Evolutionary conservation across 2,329 filamentous ascomycete species (phyloP).

Genomic region (Podosphaera fusca): DNA sequence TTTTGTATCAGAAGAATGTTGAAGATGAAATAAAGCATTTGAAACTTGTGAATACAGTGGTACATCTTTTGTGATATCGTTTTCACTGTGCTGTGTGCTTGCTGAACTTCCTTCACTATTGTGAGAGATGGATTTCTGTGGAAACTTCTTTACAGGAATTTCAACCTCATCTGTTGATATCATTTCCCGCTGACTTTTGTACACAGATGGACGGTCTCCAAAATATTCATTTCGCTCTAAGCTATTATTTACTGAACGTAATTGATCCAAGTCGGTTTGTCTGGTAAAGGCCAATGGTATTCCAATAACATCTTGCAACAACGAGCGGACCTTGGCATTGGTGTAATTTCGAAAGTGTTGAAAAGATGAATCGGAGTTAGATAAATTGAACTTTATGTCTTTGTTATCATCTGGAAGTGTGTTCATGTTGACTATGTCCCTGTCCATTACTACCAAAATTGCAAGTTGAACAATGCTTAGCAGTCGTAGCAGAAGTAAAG

Average conservation of each 20-base stretch:
- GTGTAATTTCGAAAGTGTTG: conserved; percentile 14
- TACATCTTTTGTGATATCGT: conserved; percentile 5
- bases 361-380: conserved; percentile 14
- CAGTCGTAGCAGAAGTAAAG: not conserved
- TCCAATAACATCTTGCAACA: conserved; percentile 15
- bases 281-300: conserved; percentile 14
- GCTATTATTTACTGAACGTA: conserved; percentile 8
- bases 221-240: conserved; percentile 8
- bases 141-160: conserved; percentile 6
- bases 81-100: not conserved
- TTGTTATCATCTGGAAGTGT: conserved; percentile 8
- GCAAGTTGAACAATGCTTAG: not conserved
- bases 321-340: conserved; percentile 13
- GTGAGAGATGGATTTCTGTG: not conserved
- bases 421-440: conserved; percentile 6
- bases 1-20: conserved; percentile 3
- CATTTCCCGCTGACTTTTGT: not conserved
- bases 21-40: conserved; percentile 10
- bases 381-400: conserved; percentile 3
- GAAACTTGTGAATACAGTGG: conserved; percentile 12
- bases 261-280: conserved; percentile 6
- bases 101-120: not conserved
- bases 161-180: not conserved
- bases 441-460: not conserved
- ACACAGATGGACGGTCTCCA: conserved; percentile 4